A percentile compares a stretch with the other conserved stretches of the same genome.
These are phyloP conservation scores for Saccharomyces mikatae DNA, from an alignment of 805 yeast species.

Conservation along the genomic window DNA sequence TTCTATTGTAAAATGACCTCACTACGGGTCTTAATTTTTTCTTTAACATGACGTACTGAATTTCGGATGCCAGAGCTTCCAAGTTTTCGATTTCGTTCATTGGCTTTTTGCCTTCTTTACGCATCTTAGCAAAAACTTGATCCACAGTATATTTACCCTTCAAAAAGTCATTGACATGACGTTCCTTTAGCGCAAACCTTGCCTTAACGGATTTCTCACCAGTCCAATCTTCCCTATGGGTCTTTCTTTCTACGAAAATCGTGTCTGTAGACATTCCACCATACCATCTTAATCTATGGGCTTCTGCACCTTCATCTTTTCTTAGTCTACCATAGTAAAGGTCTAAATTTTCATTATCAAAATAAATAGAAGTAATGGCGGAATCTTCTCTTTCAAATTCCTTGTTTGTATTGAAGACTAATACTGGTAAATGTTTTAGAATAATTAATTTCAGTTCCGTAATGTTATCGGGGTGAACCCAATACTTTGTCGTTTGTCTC, in stretches of 20 bases:
- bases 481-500: constrained; percentile 95
- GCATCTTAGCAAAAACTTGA: constrained; percentile 85
- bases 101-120: constrained; percentile 86
- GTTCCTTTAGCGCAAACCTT: constrained; percentile 86
- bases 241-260: constrained; percentile 92
- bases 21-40: constrained; percentile 86
- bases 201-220: constrained; percentile 99
- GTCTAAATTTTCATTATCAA: constrained; percentile 83
- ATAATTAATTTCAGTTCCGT: constrained; percentile 90
- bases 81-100: constrained; percentile 81
- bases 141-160: constrained; percentile 77
- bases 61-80: constrained; percentile 87
- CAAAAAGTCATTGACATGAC: constrained; percentile 76
- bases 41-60: constrained; percentile 81
- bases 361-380: constrained; percentile 94
- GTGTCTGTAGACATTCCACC: constrained; percentile 94
- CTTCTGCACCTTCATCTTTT: constrained; percentile 98
- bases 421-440: constrained; percentile 90
- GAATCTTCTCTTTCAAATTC: constrained; percentile 92
- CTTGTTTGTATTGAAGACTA: constrained; percentile 91
- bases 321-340: constrained; percentile 88
- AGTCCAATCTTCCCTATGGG: constrained; percentile 99
- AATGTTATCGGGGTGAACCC: constrained; percentile 98
- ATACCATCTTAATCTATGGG: constrained; percentile 96
- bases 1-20: constrained; percentile 93